Base-by-base conservation (phyloP, 805 yeast genomes). In the Hanseniaspora thailandica region DNA sequence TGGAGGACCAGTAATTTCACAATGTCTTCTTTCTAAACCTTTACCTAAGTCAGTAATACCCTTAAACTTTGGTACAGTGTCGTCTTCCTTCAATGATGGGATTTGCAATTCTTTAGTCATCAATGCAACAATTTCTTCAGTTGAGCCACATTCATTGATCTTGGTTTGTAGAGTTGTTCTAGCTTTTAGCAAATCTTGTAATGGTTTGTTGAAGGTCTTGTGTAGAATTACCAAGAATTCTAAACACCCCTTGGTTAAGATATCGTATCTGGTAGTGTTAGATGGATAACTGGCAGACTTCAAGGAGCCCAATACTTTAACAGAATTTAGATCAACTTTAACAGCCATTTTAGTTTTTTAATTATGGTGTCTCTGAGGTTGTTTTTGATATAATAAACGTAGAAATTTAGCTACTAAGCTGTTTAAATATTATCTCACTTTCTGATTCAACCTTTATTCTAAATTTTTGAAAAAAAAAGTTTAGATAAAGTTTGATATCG, bases 1-100 rank as follows among this genome's bases (percentile, higher is more conserved):
- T 52, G 89, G 84, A 20, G 94, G 94, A 48, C 94, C 94, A 23
- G 94, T 84, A 66, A 84, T 84, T 68, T 84, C 93, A 43, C 79
- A 81, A 64, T 87, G 76, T 70, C 94, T 77, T 65, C 82, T 84
- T 56, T 76, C 76, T 60, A 84, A 70, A 48, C 88, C 87, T 39
- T 81, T 82, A 38, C 86, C 88, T 49, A 81, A 73, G 25, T 43
- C 43, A 36, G 83, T 74, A 20, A 82, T 79, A 59, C 93, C 89
- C 58, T 75, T 77, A 13, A 53, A 53, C 36, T 78, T 77, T 13
- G 54, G 54, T 26, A 50, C 44, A n/a, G n/a, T 22, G 25, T 82
- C 76, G 61, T 84, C 85, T 44, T 80, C 74, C 69, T 93, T 76
- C 61, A 84, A 81, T 9, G 48, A 36, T 15, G 50, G 64, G 72